Percentiles rank a stretch among this genome's conserved stretches.
Evolutionary conservation across 2,329 filamentous ascomycete species (phyloP).

Genomic region (Trichoderma atroviride): DNA sequence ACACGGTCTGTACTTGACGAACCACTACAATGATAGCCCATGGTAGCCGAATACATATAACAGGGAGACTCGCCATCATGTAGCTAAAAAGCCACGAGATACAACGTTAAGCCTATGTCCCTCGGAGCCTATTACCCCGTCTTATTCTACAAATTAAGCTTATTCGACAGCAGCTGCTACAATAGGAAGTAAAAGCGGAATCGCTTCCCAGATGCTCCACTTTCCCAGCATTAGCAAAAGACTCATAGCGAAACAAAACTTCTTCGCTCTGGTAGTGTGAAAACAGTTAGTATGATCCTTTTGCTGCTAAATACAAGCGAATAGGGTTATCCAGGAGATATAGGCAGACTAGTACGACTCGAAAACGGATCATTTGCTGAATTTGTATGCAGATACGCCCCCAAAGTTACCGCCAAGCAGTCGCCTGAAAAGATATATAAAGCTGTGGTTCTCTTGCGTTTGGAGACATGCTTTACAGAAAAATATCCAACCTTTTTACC

Average conservation of each 20-base stretch:
- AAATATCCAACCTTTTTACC: not conserved
- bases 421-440: not conserved
- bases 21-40: too few relatives aligned
- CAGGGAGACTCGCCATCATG: not conserved
- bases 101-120: not conserved
- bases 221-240: not conserved
- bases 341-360: not conserved
- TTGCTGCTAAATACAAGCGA: not conserved
- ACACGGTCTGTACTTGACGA: too few relatives aligned
- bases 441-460: not conserved
- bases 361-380: not conserved
- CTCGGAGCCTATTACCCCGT: constrained; percentile 2
- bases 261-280: constrained; percentile 1
- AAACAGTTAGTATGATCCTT: not conserved
- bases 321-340: not conserved
- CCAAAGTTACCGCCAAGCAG: not conserved
- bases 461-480: not conserved
- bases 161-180: not conserved
- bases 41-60: too few relatives aligned
- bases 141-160: not conserved
- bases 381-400: not conserved
- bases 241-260: not conserved
- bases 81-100: not conserved
- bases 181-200: constrained; percentile 5
- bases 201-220: not conserved